Evolutionary conservation across 106 monocot genomes (phyloP), one percentile per base, ranked within the genome.

Genomic region (Dioscorea alata): DNA sequence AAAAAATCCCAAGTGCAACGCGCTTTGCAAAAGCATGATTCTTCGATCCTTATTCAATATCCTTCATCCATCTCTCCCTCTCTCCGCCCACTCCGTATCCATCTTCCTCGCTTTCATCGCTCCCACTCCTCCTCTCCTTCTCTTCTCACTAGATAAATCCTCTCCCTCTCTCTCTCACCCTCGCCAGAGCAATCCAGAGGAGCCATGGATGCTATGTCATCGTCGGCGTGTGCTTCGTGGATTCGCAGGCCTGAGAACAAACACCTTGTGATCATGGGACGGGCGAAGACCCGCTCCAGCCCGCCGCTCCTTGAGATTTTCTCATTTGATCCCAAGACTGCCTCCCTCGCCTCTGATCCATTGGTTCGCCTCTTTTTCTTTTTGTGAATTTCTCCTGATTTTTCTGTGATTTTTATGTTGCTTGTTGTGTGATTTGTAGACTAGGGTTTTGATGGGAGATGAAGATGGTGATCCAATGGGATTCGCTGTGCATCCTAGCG

Each of bases 401-500:
- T 24, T 49, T 48, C 23, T 71, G 18, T 13, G 18, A 15, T 22
- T 20, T 32, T 9, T 71, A 24, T 53, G n/a, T 32, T 20, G 20
- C 35, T 28, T 10, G 20, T 23, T 25, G 50, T 61, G 28, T 50
- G 32, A 9, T 57, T 61, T 74, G 65, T 42, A 90, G 87, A 85
- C 28, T 66, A 73, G 42, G 33, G 56, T 71, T 70, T 78, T 63
- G 71, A 71, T 97, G 13, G 70, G 67, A 19, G 86, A 82, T 2
- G 83, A 81, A 13, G 91, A 64, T 1, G 91, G 76, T 12, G 72
- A 79, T 54, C 91, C 95, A 0, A 31, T 71, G 60, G 66, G 74
- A 31, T 78, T 97, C 74, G 80, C 82, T 33, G 96, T 97, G 74
- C 96, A 97, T 60, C 96, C 96, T 17, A 81, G 86, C 67, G 96